Evolutionary conservation across 2,329 filamentous ascomycete species (phyloP), one percentile per base, ranked within the genome.

Genomic region (Nannizziopsis barbatae): DNA sequence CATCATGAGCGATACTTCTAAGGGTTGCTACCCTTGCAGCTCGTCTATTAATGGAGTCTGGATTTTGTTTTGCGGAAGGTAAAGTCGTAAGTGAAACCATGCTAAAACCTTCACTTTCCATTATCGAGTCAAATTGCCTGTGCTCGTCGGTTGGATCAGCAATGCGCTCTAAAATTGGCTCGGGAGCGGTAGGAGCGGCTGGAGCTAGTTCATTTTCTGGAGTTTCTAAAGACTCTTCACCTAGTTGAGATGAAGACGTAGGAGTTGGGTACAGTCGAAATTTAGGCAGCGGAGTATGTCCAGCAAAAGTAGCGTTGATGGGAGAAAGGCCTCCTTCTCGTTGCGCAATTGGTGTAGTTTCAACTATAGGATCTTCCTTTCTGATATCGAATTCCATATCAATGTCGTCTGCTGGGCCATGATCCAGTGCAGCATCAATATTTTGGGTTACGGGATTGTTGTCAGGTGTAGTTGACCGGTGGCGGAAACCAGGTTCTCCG

Each of bases 81-180:
- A 77, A 60, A 2, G 74, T 74, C 50, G 75, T 70, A 39, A 76
- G 60, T 10, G 75, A 76, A 41, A 77, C 74, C 72, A 77, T 75
- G 50, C 73, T 77, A 52, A 77, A 77, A 2, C 71, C 74, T 62
- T 77, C 74, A 53, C 74, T 76, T 58, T 77, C 74, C 53, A 77
- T 65, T 15, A 77, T 74, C 1, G 74, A 73, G 57, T 77, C 74
- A 51, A 72, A 74, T 39, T 74, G 73, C 35, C 61, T 60, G 46
- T 71, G 63, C 14, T 69, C 66, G 22, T 69, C 62, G 3, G 62
- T 69, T 22, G 66, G 65, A 46, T 71, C 42, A n/a, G 40, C 20
- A 15, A 36, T 39, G 33, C 20, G 20, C 14, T 33, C 10, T 20
- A 17, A 35, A 18, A 12, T 36, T 47, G 18, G 22, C 33, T 46